Conservation (phyloP, 164 flowering plant species). For the Kalanchoe fedtschenkoi region DNA sequence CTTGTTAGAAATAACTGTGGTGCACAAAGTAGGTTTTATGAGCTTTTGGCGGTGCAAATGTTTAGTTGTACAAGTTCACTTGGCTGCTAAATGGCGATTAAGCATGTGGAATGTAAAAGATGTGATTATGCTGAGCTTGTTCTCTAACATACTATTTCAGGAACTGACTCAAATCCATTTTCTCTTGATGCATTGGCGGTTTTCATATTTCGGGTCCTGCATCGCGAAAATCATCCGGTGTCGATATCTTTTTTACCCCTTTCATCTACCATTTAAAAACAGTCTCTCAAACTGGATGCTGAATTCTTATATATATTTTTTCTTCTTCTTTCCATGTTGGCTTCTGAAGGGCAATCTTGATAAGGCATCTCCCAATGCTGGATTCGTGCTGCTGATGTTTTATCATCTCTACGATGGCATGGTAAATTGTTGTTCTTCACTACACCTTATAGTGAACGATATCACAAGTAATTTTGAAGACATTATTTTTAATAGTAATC, state of each 20-base stretch:
- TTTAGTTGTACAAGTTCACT: neutral
- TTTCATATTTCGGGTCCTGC: constrained; percentile 87
- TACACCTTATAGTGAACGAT: neutral
- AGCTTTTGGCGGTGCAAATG: neutral
- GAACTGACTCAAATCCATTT: constrained; percentile 86
- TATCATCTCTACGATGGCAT: constrained; percentile 93
- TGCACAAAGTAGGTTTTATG: neutral
- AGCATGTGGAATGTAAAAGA: neutral
- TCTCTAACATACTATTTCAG: constrained; percentile 25
- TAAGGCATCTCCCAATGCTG: constrained; percentile 81
- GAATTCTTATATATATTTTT: neutral
- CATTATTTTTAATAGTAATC: neutral
- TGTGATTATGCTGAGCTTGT: neutral
- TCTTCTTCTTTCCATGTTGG: constrained; percentile 5
- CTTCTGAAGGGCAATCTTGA: constrained; percentile 81
- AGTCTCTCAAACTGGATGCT: neutral
- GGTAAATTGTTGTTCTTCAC: constrained; percentile 24
- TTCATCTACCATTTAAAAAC: neutral
- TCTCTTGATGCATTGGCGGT: constrained; percentile 89
- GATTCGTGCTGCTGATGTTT: constrained; percentile 91
- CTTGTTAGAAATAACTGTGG: neutral
- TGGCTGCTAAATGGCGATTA: neutral
- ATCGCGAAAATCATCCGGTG: constrained; percentile 93
- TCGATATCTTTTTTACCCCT: neutral
- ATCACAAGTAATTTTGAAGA: neutral